These are phyloP conservation scores for Cystobasidiaceae sp. DNA, from an alignment of 1,284 basidiomycete species.

Conservation along the genomic window DNA sequence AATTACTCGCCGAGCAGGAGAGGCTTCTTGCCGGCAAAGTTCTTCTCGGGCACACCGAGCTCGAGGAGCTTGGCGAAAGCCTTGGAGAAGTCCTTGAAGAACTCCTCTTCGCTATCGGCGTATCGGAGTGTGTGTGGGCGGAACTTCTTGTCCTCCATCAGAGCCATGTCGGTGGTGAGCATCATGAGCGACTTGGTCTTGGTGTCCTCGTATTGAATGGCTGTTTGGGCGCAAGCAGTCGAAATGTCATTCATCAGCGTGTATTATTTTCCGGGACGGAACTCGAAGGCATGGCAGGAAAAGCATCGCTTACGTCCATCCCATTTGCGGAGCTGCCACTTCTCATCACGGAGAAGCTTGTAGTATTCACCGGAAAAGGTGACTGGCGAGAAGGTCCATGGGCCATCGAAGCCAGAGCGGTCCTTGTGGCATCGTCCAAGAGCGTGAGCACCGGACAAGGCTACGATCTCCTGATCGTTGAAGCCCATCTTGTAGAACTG, in stretches of 20 bases:
- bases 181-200: constrained; percentile 87
- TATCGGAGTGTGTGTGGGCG: constrained; percentile 77
- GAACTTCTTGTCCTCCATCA: constrained; percentile 81
- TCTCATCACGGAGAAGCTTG: constrained; percentile 81
- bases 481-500: constrained; percentile 64
- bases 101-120: constrained; percentile 72
- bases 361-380: constrained; percentile 70
- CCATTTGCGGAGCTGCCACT: constrained; percentile 57
- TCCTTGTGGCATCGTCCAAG: constrained; percentile 53
- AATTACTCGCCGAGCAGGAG: too few species aligned
- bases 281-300: too few species aligned
- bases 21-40: constrained; percentile 51
- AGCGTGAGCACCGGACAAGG: constrained; percentile 55
- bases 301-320: too few species aligned
- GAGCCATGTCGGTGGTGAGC: constrained; percentile 73
- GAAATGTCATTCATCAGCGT: constrained; percentile 54
- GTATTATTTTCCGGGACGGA: not conserved
- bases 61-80: constrained; percentile 73
- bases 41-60: constrained; percentile 75
- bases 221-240: too few species aligned
- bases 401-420: constrained; percentile 61
- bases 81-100: constrained; percentile 84
- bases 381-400: constrained; percentile 72
- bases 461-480: constrained; percentile 54
- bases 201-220: constrained; percentile 91